Evolutionary conservation across 495 filamentous ascomycete genomes (phyloP), one percentile per base, ranked within the genome.

Genomic region (Glonium stellatum): DNA sequence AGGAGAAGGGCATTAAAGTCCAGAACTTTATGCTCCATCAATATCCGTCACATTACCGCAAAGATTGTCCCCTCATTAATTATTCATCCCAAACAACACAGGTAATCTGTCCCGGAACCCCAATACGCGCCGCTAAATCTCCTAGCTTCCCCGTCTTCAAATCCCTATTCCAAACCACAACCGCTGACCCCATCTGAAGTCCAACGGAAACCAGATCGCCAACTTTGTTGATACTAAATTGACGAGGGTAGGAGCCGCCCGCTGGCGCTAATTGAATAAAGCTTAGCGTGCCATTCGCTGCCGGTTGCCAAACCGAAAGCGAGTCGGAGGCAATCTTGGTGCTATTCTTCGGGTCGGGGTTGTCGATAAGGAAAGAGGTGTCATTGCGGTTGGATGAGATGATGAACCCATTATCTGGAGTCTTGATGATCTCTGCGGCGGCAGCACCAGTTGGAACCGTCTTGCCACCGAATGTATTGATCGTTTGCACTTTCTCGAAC

Each of bases 381-480:
- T 86, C 84, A 54, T 73, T 69, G 48, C 88, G 84, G 62, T 87
- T 86, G 21, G 82, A 83, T 57, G 85, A 75, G 60, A 83, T 76
- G 41, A 89, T 65, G 76, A 80, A 87, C 53, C 75, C 77, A 46
- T 74, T 71, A 64, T 85, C 81, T 35, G 82, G 80, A 78, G 84
- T 81, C 41, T 88, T 64, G 4, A 69, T 23, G 25, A 87, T 80
- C 69, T 89, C 87, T 5, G 79, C 82, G 15, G 78, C 82, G 0
- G 74, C 72, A 13, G 80, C 77, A 11, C 66, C 73, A 0, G 22
- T 51, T 11, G 67, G 69, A 19, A 58, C 37, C n/a, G 64, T 44
- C 8, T 51, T 23, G 55, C 4, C 15, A 22, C 67, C 69, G 57
- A 64, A 72, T n/a, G 64, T 67, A 15, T 55, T 61, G 19, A 56